phyloP scores from a whole-genome alignment of 192 early-diverging fungal genomes.

The Rhizophagus sp. region DNA sequence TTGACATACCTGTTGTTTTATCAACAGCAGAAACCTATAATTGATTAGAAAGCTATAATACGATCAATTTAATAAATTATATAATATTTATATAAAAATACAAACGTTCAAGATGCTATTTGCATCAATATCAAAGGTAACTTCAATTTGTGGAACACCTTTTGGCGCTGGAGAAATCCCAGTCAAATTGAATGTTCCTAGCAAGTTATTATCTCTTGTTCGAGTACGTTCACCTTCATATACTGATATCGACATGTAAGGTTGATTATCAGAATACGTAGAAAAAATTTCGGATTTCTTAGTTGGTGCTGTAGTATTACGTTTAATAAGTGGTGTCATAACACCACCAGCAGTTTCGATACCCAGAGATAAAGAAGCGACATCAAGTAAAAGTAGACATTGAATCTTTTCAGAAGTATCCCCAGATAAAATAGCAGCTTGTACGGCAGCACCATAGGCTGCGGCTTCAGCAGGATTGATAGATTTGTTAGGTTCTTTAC shows the following conservation, averaged over 20 bases:
- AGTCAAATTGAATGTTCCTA: constrained; percentile 79
- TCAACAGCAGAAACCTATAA: too few relatives aligned
- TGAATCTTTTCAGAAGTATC: constrained; percentile 55
- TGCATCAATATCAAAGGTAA: constrained; percentile 51
- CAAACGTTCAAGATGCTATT: too few relatives aligned
- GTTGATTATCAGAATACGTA: constrained; percentile 68
- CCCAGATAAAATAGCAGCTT: too few relatives aligned
- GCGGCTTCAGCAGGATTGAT: constrained; percentile 95
- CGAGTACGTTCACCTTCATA: constrained; percentile 37
- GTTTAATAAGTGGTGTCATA: constrained; percentile 42
- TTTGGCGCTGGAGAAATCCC: constrained; percentile 77
- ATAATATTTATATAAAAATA: too few relatives aligned
- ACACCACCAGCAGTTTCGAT: constrained; percentile 82
- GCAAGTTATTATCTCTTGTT: constrained; percentile 90
- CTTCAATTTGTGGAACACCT: constrained; percentile 46
- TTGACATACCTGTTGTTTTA: too few relatives aligned
- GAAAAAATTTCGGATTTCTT: constrained; percentile 80
- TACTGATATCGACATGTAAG: constrained; percentile 61
- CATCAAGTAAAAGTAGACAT: constrained; percentile 77
- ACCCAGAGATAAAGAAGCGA: constrained; percentile 80
- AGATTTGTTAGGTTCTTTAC: constrained; percentile 88
- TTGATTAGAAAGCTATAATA: too few relatives aligned
- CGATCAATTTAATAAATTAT: too few relatives aligned
- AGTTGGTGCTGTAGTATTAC: constrained; percentile 79
- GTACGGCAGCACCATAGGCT: constrained; percentile 87